Evolutionary conservation across 2,329 filamentous ascomycete species (phyloP).

Genomic region (Fusarium sp.): DNA sequence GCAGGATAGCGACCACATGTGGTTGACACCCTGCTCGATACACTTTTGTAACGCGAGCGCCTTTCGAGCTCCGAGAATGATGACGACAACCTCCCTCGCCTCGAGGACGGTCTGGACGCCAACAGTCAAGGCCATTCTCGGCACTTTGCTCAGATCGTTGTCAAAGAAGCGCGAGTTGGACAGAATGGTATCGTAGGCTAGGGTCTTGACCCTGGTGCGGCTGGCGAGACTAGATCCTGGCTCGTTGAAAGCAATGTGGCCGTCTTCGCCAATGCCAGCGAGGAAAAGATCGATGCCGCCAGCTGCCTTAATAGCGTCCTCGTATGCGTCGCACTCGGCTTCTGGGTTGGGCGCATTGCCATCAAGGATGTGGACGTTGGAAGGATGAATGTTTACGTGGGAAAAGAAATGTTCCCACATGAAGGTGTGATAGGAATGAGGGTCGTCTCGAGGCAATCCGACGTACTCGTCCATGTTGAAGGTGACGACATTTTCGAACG

Average conservation of each 20-base stretch:
- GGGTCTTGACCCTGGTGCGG: conserved; percentile 84
- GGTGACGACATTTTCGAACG: conserved; percentile 88
- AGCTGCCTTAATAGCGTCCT: conserved; percentile 77
- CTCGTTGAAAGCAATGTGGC: conserved; percentile 92
- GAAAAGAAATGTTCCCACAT: conserved; percentile 96
- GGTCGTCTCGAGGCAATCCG: conserved; percentile 82
- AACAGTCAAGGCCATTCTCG: conserved; percentile 84
- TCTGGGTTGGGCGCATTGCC: conserved; percentile 81
- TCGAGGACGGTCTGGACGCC: conserved; percentile 87
- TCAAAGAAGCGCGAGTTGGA: conserved; percentile 88
- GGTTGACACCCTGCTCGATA: conserved; percentile 84
- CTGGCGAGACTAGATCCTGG: conserved; percentile 82
- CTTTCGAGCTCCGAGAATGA: conserved; percentile 85
- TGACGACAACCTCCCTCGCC: conserved; percentile 82
- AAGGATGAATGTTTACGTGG: conserved; percentile 81
- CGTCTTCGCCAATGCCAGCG: conserved; percentile 85
- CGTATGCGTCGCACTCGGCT: conserved; percentile 82
- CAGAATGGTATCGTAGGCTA: conserved; percentile 87
- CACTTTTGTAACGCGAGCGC: conserved; percentile 81
- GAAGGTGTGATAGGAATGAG: conserved; percentile 89
- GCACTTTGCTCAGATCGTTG: conserved; percentile 78
- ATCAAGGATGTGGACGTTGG: conserved; percentile 86
- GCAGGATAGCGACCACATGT: conserved; percentile 90
- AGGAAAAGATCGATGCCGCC: conserved; percentile 90
- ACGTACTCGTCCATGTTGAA: conserved; percentile 98